phyloP scores from a whole-genome alignment of 352 stramenopile species.

The Globisporangium solare region DNA sequence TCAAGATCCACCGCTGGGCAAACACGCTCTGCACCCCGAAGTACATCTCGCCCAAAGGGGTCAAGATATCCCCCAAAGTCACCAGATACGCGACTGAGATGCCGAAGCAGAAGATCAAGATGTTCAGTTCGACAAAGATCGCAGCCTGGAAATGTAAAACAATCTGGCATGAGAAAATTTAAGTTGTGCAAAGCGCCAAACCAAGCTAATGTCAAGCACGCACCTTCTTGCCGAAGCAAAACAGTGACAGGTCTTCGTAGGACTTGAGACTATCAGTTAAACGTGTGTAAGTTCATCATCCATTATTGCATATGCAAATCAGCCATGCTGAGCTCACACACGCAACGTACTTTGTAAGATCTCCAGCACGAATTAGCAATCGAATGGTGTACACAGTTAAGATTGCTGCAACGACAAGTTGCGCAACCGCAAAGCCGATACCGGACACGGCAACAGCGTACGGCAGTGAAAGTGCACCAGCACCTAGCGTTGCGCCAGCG shows the following conservation, averaged over 20 bases:
- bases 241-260: slow-evolving; percentile 81
- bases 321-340: background rate
- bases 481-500: slow-evolving; percentile 71
- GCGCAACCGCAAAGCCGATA: slow-evolving; percentile 64
- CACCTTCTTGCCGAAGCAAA: slow-evolving; percentile 79
- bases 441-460: slow-evolving; percentile 80
- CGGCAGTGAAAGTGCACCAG: slow-evolving; percentile 69
- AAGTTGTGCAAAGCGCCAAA: background rate
- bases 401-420: slow-evolving; percentile 62
- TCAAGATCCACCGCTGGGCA: slow-evolving; percentile 72
- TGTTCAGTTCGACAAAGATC: slow-evolving; percentile 85
- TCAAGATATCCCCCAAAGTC: slow-evolving; percentile 79
- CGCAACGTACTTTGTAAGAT: slow-evolving; percentile 70
- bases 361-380: slow-evolving; percentile 67
- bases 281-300: no score
- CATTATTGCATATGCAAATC: no score
- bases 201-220: background rate
- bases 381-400: slow-evolving; percentile 84
- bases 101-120: slow-evolving; percentile 83
- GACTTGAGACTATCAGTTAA: slow-evolving; percentile 55
- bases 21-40: slow-evolving; percentile 59
- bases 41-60: slow-evolving; percentile 64
- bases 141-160: slow-evolving; percentile 29
- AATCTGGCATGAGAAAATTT: background rate
- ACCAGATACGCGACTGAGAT: slow-evolving; percentile 84